Evolutionary conservation across 2,329 filamentous ascomycete genomes (phyloP).

Genomic region (Apiospora saccharicola): DNA sequence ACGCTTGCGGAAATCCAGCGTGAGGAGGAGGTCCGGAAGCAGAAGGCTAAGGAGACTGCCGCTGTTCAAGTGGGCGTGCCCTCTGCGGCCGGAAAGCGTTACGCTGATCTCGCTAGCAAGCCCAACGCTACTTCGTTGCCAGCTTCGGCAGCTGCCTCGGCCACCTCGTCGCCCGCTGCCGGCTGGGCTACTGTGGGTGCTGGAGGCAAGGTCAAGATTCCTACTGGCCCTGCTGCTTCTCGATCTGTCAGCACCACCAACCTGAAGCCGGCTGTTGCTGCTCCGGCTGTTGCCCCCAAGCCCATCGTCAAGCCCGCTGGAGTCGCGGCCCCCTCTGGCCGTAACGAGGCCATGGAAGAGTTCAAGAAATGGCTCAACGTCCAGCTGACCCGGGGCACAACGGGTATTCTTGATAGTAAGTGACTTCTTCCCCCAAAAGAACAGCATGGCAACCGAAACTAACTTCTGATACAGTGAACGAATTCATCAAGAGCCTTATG

Average conservation of each 20-base stretch:
- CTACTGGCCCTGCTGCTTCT: conserved; percentile 62
- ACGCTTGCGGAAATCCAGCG: conserved; percentile 95
- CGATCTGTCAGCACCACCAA: conserved; percentile 54
- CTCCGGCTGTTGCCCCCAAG: conserved; percentile 52
- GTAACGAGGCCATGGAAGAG: conserved; percentile 78
- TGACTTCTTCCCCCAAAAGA: conserved; percentile 31
- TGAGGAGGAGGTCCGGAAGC: conserved; percentile 91
- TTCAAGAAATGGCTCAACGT: conserved; percentile 92
- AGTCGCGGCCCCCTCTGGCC: conserved; percentile 53
- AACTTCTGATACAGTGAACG: conserved; percentile 66
- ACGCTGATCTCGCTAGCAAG: conserved; percentile 93
- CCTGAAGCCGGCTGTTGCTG: conserved; percentile 46
- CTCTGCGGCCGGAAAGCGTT: conserved; percentile 76
- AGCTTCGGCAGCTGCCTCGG: conserved; percentile 47
- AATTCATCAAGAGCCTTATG: conserved; percentile 79
- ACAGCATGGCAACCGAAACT: background rate
- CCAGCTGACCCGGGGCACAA: conserved; percentile 78
- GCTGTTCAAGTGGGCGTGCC: conserved; percentile 57
- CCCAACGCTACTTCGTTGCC: conserved; percentile 48
- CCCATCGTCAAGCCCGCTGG: conserved; percentile 53
- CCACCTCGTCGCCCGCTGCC: conserved; percentile 54
- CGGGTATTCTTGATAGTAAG: conserved; percentile 60
- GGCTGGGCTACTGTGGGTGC: conserved; percentile 97
- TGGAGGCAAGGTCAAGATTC: conserved; percentile 87
- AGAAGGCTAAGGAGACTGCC: conserved; percentile 66